These are phyloP conservation scores for Aureobasidium vineae DNA, from an alignment of 2,329 filamentous ascomycete species.

Conservation along the genomic window DNA sequence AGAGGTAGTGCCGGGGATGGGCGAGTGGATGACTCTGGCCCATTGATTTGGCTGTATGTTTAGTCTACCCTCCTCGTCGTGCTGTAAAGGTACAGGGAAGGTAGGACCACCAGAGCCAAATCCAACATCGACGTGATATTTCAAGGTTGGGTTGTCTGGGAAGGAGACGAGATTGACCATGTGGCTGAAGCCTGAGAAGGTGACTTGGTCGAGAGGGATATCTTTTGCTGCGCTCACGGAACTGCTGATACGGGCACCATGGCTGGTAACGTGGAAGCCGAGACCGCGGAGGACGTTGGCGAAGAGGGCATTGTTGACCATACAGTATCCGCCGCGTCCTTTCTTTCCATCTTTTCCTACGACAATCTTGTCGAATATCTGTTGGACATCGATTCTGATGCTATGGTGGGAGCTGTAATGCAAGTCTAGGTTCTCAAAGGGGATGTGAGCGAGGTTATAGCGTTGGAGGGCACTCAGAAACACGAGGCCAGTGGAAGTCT, in stretches of 20 bases:
- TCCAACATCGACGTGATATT: constrained; percentile 45
- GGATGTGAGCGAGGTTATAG: constrained; percentile 49
- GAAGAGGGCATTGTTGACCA: constrained; percentile 59
- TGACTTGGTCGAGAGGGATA: constrained; percentile 38
- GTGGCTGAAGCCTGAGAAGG: constrained; percentile 40
- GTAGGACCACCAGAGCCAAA: constrained; percentile 42
- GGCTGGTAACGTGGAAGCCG: constrained; percentile 49
- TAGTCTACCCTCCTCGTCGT: background rate
- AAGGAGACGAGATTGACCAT: constrained; percentile 49
- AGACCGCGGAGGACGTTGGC: constrained; percentile 52
- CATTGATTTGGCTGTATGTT: constrained; percentile 10
- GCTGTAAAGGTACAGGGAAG: constrained; percentile 35
- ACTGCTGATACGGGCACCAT: constrained; percentile 43
- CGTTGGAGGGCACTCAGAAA: constrained; percentile 34
- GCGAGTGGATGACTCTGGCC: background rate
- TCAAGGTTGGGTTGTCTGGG: constrained; percentile 35
- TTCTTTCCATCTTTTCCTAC: constrained; percentile 33
- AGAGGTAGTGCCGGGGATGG: constrained; percentile 34
- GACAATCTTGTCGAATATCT: constrained; percentile 55
- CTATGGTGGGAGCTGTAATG: constrained; percentile 53
- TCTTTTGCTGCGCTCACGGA: constrained; percentile 49
- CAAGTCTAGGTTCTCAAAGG: constrained; percentile 58
- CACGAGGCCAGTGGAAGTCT: constrained; percentile 34
- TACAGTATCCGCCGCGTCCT: constrained; percentile 58
- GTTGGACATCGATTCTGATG: constrained; percentile 51